Base-by-base conservation (phyloP, 2,329 filamentous ascomycete genomes). In the Trichoderma cornu-damae region DNA sequence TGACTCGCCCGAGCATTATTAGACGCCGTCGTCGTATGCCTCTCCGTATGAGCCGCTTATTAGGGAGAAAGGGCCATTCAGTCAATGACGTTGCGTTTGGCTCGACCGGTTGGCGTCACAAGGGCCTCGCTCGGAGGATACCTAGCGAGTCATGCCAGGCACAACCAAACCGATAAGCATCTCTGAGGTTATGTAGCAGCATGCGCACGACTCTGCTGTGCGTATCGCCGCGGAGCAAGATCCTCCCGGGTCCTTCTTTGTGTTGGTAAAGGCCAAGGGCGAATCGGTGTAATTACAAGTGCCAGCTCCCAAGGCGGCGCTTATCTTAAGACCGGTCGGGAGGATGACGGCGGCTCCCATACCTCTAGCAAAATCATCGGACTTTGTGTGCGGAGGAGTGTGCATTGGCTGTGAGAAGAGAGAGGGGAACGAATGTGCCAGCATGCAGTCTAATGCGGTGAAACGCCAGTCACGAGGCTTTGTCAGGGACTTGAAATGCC, bases 401-500 rank as follows among this genome's bases (percentile, higher is more conserved):
- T 24, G 38, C n/a, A n/a, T 43, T 38, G 38, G 38, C 22, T 32
- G 37, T 14, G 22, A 35, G 34, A 49, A 57, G 24, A n/a, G n/a
- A n/a, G n/a, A n/a, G n/a, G 16, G 46, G 37, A 46, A 48, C 42
- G 54, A 38, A 46, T 12, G 18, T 20, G 40, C 28, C 51, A 22
- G 30, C 24, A 52, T 52, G 55, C 48, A 24, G 47, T 34, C 44
- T 46, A 48, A 57, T 49, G 53, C 53, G 34, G 44, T 57, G 44
- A 40, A 57, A 57, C 53, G 26, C 44, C 35, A 49, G 53, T 42
- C 53, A 57, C 46, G 53, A 53, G 50, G 38, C 50, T 20, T 26
- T 53, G 40, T 35, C 40, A 26, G 35, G 38, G 38, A 35, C 40
- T 37, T 24, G 38, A 18, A 20, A 12, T 44, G 26, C 40, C 38